Evolutionary conservation across 1,284 basidiomycete species (phyloP).

Genomic region (Malassezia yamatoensis): DNA sequence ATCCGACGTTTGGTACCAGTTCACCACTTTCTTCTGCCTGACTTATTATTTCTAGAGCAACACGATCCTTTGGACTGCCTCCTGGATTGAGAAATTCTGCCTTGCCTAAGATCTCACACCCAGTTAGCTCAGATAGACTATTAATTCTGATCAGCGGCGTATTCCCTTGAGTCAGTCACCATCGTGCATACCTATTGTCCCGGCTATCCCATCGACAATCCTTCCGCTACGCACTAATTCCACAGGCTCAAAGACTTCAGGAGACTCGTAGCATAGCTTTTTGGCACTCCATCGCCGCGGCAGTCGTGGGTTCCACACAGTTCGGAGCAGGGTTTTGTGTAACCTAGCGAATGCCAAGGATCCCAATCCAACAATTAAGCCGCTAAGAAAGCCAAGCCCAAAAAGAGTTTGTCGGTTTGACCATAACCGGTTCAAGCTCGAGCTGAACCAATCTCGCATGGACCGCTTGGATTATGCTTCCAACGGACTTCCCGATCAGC

Average conservation of each 20-base stretch:
- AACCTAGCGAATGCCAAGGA: slow-evolving; percentile 9
- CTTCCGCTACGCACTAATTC: slow-evolving; percentile 4
- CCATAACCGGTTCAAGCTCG: too few relatives aligned
- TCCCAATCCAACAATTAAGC: slow-evolving; percentile 31
- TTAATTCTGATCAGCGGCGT: slow-evolving; percentile 86
- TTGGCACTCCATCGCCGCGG: slow-evolving; percentile 15
- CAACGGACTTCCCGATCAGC: not conserved
- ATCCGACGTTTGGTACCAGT: slow-evolving; percentile 74
- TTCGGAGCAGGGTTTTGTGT: slow-evolving; percentile 1
- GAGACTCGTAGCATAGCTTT: slow-evolving; percentile 22
- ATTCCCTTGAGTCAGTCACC: slow-evolving; percentile 58
- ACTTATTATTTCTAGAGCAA: slow-evolving; percentile 66
- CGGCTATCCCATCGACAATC: slow-evolving; percentile 3
- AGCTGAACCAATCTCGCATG: too few relatives aligned
- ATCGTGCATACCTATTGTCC: not conserved
- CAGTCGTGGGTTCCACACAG: slow-evolving; percentile 22
- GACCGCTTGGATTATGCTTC: too few relatives aligned
- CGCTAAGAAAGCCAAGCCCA: slow-evolving; percentile 31
- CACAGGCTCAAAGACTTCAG: slow-evolving; percentile 23
- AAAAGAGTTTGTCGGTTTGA: slow-evolving; percentile 14
- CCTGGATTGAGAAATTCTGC: slow-evolving; percentile 95
- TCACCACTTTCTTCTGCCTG: slow-evolving; percentile 79
- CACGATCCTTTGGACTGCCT: slow-evolving; percentile 93
- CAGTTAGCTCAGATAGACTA: slow-evolving; percentile 75
- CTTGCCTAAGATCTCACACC: slow-evolving; percentile 92